Evolutionary conservation across 208 protist species (phyloP).

Genomic region (Naegleria lovaniensis): DNA sequence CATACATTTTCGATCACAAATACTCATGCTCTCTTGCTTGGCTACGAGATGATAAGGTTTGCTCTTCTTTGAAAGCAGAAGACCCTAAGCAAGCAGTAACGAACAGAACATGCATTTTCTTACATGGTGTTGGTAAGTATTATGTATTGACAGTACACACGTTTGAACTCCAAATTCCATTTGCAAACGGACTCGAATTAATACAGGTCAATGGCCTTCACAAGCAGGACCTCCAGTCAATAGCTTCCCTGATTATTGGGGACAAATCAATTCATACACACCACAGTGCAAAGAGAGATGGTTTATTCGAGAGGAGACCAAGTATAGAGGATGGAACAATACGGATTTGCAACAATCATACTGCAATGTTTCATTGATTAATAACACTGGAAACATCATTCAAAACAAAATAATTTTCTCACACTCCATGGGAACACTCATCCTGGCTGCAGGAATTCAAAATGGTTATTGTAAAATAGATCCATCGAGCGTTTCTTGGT

Average conservation of each 20-base stretch:
- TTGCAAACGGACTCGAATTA: too few relatives aligned
- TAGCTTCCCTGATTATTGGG: conserved; percentile 6
- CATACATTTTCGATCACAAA: background rate
- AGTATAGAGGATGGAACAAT: conserved; percentile 15
- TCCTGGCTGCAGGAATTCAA: background rate
- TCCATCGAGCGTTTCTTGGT: background rate
- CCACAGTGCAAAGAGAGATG: conserved; percentile 1
- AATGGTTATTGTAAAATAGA: conserved; percentile 9
- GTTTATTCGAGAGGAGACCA: conserved; percentile 11
- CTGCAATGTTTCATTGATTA: background rate
- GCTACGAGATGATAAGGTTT: background rate
- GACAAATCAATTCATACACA: background rate
- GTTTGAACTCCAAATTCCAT: too few relatives aligned
- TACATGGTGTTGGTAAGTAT: background rate
- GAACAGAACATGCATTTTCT: conserved; percentile 1
- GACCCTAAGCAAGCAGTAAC: background rate
- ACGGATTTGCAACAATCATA: background rate
- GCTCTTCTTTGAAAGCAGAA: background rate
- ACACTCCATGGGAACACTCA: conserved; percentile 22
- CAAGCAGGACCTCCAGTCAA: background rate
- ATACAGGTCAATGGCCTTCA: background rate
- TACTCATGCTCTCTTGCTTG: background rate
- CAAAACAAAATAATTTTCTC: background rate
- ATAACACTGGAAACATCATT: background rate
- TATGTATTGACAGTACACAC: too few relatives aligned